Evolutionary conservation across 2,329 filamentous ascomycete species (phyloP).

Genomic region (Trichothecium sympodiale): DNA sequence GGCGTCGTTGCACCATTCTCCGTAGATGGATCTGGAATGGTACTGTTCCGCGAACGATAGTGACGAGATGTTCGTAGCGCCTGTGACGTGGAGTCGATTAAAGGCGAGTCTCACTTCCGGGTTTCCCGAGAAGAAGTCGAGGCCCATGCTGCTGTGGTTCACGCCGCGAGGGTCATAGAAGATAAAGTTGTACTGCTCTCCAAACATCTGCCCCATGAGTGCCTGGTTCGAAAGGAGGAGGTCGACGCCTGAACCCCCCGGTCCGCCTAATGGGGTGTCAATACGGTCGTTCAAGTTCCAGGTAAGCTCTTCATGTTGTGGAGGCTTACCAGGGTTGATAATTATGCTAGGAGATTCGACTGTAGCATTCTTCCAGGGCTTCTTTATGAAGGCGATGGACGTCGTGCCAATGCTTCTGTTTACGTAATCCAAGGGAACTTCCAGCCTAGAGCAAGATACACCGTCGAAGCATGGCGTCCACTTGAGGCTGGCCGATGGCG

Average conservation of each 20-base stretch:
- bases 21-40: conserved; percentile 18
- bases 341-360: conserved; percentile 15
- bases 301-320: background rate
- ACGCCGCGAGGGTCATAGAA: conserved; percentile 30
- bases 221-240: conserved; percentile 11
- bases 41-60: conserved; percentile 16
- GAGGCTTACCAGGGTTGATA: conserved; percentile 14
- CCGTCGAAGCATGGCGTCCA: conserved; percentile 20
- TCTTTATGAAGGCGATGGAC: conserved; percentile 17
- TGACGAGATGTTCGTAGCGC: conserved; percentile 16
- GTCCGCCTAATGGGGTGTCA: conserved; percentile 18
- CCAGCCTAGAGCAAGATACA: conserved; percentile 16
- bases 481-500: conserved; percentile 16
- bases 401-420: conserved; percentile 15
- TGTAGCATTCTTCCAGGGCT: conserved; percentile 18
- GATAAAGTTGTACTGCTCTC: conserved; percentile 29
- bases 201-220: conserved; percentile 15
- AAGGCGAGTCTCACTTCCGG: conserved; percentile 16
- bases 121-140: conserved; percentile 19
- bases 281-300: conserved; percentile 2
- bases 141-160: conserved; percentile 17
- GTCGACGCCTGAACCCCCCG: conserved; percentile 23
- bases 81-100: conserved; percentile 12
- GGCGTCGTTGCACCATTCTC: conserved; percentile 20
- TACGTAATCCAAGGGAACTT: conserved; percentile 19